Evolutionary conservation across 495 filamentous ascomycete species (phyloP), one percentile per base, ranked within the genome.

Genomic region (Penicillium argentinense): DNA sequence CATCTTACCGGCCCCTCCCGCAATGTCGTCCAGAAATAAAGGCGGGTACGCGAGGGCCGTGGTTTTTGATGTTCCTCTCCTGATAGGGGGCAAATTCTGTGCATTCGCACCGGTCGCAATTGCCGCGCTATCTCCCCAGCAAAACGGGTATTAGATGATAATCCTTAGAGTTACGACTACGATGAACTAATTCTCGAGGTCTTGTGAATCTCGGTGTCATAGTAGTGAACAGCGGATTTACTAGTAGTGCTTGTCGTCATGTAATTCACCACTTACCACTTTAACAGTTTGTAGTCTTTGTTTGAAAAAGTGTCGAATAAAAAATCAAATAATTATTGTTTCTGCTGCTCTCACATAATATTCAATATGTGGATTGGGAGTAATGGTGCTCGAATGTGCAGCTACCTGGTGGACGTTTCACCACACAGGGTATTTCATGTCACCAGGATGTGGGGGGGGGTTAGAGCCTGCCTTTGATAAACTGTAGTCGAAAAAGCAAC

Each of bases 401-500:
- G 37, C 49, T 56, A 53, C 49, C 44, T 52, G 8, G 49, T 42
- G 17, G 44, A 24, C 29, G 51, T 58, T 54, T 54, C 46, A 49
- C 34, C 50, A 57, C 38, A 38, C n/a, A 45, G 45, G 54, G 54
- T 39, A 42, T 50, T 58, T 58, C 50, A 54, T 58, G 19, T 54
- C 50, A 53, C 36, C 49, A 37, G 54, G 53, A 56, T 51, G 42
- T 42, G 37, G 29, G 42, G n/a, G n/a, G n/a, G n/a, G n/a, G n/a
- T n/a, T n/a, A n/a, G n/a, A n/a, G n/a, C n/a, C n/a, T n/a, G n/a
- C n/a, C n/a, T n/a, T n/a, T n/a, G n/a, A n/a, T n/a, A n/a, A n/a
- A n/a, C n/a, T n/a, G n/a, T n/a, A n/a, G n/a, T n/a, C n/a, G n/a
- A n/a, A n/a, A n/a, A n/a, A n/a, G n/a, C n/a, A n/a, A n/a, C n/a